These are phyloP conservation scores for Russula abietina DNA, from an alignment of 768 basidiomycete species.

Conservation along the genomic window DNA sequence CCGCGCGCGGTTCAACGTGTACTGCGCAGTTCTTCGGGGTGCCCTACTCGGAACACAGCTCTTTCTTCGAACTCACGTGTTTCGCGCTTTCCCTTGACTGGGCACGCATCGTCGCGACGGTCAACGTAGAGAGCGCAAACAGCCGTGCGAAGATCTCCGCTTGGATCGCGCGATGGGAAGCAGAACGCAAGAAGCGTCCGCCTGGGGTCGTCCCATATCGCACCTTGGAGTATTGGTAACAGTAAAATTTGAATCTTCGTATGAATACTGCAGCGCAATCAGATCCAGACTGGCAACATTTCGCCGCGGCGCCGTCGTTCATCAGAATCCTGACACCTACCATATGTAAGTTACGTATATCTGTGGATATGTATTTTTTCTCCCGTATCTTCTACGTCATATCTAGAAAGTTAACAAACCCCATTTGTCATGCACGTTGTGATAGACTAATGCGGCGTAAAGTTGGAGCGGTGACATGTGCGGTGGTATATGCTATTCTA, in stretches of 20 bases:
- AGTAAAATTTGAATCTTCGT: constrained; percentile 27
- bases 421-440: too few species aligned
- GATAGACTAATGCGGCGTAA: too few species aligned
- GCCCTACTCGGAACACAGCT: constrained; percentile 94
- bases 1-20: constrained; percentile 64
- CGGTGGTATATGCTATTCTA: too few species aligned
- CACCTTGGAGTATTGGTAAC: constrained; percentile 43
- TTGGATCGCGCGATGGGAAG: constrained; percentile 89
- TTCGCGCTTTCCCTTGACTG: constrained; percentile 87
- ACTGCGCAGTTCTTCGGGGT: constrained; percentile 72
- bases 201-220: constrained; percentile 35
- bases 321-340: too few species aligned
- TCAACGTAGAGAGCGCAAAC: constrained; percentile 70
- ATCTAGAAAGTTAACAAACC: too few species aligned
- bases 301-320: too few species aligned
- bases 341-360: too few species aligned
- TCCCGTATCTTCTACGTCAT: too few species aligned
- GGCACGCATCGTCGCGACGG: constrained; percentile 91
- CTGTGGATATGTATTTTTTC: too few species aligned
- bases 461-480: too few species aligned
- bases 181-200: constrained; percentile 59
- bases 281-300: too few species aligned
- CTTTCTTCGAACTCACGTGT: constrained; percentile 92
- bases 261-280: background rate
- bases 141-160: constrained; percentile 80